Percentiles rank a stretch among this genome's conserved stretches.
Evolutionary conservation across 345 rosid species (phyloP).

Genomic region (Citrus hindsii): DNA sequence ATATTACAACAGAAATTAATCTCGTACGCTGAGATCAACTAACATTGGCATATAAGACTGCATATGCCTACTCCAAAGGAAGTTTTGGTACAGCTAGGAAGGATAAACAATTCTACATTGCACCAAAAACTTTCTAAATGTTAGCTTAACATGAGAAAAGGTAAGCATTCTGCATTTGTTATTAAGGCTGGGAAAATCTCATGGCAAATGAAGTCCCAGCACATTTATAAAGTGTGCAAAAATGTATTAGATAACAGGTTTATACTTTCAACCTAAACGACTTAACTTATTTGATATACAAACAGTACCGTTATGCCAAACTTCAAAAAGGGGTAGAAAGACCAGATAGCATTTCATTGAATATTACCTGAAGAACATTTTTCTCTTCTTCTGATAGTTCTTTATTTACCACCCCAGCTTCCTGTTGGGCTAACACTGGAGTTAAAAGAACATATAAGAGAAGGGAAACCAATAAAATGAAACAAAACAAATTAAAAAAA

Average conservation of each 20-base stretch:
- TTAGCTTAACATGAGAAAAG: too few relatives aligned
- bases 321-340: background rate
- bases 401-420: constrained; percentile 43
- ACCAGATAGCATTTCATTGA: background rate
- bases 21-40: background rate
- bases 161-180: background rate
- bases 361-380: constrained; percentile 61
- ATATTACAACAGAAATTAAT: background rate
- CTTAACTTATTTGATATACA: too few relatives aligned
- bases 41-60: background rate
- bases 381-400: constrained; percentile 73
- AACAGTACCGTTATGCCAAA: background rate
- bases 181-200: background rate
- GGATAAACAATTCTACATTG: background rate
- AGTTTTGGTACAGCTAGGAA: background rate
- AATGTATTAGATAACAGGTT: background rate
- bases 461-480: background rate
- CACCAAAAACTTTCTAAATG: background rate
- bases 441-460: background rate
- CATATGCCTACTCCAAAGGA: background rate
- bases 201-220: background rate
- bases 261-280: background rate
- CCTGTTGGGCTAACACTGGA: constrained; percentile 54
- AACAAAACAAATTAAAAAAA: background rate
- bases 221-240: background rate